Percentiles rank a stretch among this genome's conserved stretches.
These are phyloP conservation scores for Colletotrichum agaves DNA, from an alignment of 2,329 filamentous ascomycete genomes.

Conservation along the genomic window DNA sequence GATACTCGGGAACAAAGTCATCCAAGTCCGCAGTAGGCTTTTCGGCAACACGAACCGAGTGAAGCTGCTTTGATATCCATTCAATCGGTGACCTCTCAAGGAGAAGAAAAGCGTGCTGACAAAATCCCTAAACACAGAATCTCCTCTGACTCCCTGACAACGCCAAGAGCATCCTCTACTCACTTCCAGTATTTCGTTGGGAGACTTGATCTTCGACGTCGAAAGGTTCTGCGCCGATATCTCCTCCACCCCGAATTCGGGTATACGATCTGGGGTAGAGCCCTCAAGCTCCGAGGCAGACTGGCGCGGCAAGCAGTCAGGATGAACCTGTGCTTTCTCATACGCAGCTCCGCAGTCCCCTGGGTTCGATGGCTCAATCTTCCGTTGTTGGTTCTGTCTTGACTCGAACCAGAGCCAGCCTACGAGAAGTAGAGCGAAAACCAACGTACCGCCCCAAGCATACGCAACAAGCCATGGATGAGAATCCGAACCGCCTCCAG, in stretches of 20 bases:
- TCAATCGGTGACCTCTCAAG: too few species aligned
- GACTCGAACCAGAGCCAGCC: neutral
- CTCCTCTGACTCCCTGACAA: too few species aligned
- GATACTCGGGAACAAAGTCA: neutral
- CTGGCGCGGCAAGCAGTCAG: neutral
- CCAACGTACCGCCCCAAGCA: too few species aligned
- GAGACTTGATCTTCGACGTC: neutral
- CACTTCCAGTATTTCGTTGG: neutral
- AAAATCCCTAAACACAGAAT: too few species aligned
- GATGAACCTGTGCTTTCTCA: constrained; percentile 1
- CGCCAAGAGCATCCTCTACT: too few species aligned
- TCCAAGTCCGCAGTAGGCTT: neutral
- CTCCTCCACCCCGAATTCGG: constrained; percentile 3
- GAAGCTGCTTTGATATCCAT: neutral
- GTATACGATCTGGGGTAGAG: neutral
- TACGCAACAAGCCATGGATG: too few species aligned
- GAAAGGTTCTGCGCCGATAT: neutral
- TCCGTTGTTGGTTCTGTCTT: neutral
- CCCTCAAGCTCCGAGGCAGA: neutral
- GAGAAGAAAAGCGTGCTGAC: too few species aligned
- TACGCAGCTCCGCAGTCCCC: neutral
- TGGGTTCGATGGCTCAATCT: too few species aligned
- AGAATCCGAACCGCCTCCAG: too few species aligned
- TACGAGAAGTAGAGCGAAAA: neutral
- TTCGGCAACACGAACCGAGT: neutral